Conservation (phyloP, 495 filamentous ascomycete genomes). For the Neurospora discreta region DNA sequence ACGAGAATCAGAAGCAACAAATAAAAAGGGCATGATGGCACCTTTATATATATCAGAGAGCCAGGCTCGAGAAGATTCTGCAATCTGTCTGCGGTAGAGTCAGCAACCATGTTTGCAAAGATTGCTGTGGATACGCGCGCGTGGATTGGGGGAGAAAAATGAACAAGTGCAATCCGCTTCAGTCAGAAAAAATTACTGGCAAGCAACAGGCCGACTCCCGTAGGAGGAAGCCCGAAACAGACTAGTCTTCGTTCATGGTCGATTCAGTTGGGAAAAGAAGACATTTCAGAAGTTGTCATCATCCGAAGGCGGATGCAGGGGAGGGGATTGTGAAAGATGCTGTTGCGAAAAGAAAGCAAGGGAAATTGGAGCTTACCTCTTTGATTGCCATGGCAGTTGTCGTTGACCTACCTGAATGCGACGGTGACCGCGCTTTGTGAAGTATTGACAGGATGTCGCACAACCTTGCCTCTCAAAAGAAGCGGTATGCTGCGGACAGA, state of each 20-base stretch:
- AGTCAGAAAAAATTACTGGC: constrained; percentile 93
- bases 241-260: constrained; percentile 76
- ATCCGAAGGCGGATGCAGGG: constrained; percentile 32
- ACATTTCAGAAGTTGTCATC: constrained; percentile 72
- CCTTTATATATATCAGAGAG: neutral
- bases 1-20: neutral
- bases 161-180: constrained; percentile 5
- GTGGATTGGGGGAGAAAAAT: constrained; percentile 2
- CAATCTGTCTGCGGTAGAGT: neutral
- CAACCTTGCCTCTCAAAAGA: neutral
- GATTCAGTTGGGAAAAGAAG: constrained; percentile 95
- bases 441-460: neutral
- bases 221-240: constrained; percentile 57
- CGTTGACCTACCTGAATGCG: neutral
- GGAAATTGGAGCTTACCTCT: constrained; percentile 13
- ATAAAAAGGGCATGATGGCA: neutral
- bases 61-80: neutral
- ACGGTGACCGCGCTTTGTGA: neutral
- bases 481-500: neutral
- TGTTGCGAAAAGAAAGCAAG: constrained; percentile 1
- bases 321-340: neutral
- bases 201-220: constrained; percentile 76
- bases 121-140: constrained; percentile 1
- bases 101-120: neutral
- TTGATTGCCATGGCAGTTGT: neutral